Evolutionary conservation across 2,329 filamentous ascomycete genomes (phyloP), one percentile per base, ranked within the genome.

Genomic region (Aspergillus versicolor): DNA sequence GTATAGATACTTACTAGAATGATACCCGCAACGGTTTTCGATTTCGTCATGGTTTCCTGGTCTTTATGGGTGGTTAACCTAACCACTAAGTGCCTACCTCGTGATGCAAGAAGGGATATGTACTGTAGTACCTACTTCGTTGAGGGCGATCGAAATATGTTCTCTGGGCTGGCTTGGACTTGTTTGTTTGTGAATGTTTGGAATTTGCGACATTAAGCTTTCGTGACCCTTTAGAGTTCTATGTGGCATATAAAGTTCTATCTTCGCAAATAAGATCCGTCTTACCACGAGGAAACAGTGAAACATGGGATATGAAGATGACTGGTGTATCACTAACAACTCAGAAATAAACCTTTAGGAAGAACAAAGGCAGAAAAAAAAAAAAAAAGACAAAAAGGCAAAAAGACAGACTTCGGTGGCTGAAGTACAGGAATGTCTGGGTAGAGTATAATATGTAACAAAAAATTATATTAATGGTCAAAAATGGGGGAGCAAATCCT

Each of bases 11-110:
- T 52, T 38, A 34, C 41, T 52, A 44, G 41, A 58, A 62, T 65
- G 65, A 67, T 69, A 67, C 64, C 67, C 66, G 53, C 63, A 60
- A 62, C 58, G 60, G 61, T 62, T 66, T 57, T 60, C 52, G 42
- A 53, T 61, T 57, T 52, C 37, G 12, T 56, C 59, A 52, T 55
- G 43, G 11, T 58, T 54, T 38, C 50, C 52, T 53, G 46, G 37
- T 38, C 45, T 38, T 32, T 32, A 22, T 49, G 27, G 27, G 27
- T 30, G 27, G 9, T 30, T 30, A 30, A 2, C 27, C 8, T 30
- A 4, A 11, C 3, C 9, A 11, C 9, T 4, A 30, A 30, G 9
- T 30, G 9, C 27, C 27, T 9, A 30, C 27, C 27, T 30, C 27
- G 8, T 30, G 27, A 30, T 4, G 8, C 9, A 11, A 30, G 27